These are phyloP conservation scores for Kingdonia uniflora DNA, from an alignment of 164 flowering plant species.

Conservation along the genomic window DNA sequence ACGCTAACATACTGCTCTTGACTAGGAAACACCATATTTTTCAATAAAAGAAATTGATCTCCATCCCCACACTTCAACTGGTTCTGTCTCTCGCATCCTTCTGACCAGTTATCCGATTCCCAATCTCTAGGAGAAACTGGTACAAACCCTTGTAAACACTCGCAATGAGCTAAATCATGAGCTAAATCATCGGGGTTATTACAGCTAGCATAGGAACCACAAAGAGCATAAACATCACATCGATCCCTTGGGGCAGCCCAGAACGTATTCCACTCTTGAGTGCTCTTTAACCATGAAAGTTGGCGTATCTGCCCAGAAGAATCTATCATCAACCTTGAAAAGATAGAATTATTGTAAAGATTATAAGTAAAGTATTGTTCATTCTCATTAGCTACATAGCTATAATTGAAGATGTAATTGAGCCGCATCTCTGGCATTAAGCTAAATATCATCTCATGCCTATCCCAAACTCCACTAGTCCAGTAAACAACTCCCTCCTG, in stretches of 20 bases:
- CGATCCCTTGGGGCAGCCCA: background rate
- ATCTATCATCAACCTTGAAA: constrained; percentile 2
- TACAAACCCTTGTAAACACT: background rate
- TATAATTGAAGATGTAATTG: background rate
- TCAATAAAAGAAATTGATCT: background rate
- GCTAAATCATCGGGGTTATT: background rate
- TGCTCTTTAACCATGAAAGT: background rate
- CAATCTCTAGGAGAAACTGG: constrained; percentile 1
- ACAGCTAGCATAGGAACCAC: constrained; percentile 4
- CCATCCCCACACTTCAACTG: background rate
- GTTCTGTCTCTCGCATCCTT: background rate
- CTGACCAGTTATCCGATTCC: background rate
- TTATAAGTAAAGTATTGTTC: background rate
- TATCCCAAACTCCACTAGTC: background rate
- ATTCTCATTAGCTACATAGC: background rate
- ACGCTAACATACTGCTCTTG: background rate
- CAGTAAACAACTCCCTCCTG: background rate
- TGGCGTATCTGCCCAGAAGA: background rate
- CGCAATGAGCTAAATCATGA: background rate
- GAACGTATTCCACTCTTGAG: background rate
- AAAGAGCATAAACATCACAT: constrained; percentile 1
- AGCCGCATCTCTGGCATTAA: background rate
- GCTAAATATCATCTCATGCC: background rate
- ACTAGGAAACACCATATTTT: background rate
- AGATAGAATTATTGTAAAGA: background rate